Evolutionary conservation across 2,329 filamentous ascomycete species (phyloP).

Genomic region (Fusarium nurragi): DNA sequence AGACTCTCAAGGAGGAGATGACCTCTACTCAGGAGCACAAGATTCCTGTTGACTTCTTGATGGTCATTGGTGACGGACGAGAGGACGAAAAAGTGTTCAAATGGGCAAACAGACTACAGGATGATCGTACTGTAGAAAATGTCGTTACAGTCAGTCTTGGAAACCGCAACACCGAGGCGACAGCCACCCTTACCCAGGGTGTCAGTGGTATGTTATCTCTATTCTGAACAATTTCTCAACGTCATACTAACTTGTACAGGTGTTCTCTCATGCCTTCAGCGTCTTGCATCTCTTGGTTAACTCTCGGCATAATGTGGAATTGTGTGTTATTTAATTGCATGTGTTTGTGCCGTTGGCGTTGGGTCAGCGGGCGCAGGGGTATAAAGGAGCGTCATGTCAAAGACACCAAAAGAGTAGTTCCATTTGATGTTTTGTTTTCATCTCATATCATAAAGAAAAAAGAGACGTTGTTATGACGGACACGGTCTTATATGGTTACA

Average conservation of each 20-base stretch:
- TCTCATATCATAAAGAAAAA: not conserved
- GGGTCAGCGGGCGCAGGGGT: conserved; percentile 38
- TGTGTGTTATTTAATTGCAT: conserved; percentile 35
- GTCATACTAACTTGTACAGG: conserved; percentile 43
- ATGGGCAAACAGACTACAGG: conserved; percentile 84
- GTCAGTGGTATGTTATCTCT: conserved; percentile 77
- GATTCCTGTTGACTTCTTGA: conserved; percentile 79
- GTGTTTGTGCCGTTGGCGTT: conserved; percentile 42
- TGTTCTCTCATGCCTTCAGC: conserved; percentile 56
- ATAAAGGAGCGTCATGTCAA: conserved; percentile 18
- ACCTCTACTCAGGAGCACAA: conserved; percentile 43
- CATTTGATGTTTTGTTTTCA: conserved; percentile 2
- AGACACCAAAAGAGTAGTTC: conserved; percentile 30
- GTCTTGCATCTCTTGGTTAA: conserved; percentile 49
- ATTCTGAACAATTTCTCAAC: not conserved
- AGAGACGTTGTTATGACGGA: conserved; percentile 4
- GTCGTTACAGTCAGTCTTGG: conserved; percentile 89
- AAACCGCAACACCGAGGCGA: conserved; percentile 87
- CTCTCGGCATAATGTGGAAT: conserved; percentile 25
- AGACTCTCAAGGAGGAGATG: conserved; percentile 59
- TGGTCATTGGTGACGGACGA: conserved; percentile 89
- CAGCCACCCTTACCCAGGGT: conserved; percentile 86
- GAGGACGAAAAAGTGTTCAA: conserved; percentile 95
- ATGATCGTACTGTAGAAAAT: conserved; percentile 67
- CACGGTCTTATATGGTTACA: conserved; percentile 6